phyloP scores from a whole-genome alignment of 768 basidiomycete genomes.

The Hygrocybe punicea region DNA sequence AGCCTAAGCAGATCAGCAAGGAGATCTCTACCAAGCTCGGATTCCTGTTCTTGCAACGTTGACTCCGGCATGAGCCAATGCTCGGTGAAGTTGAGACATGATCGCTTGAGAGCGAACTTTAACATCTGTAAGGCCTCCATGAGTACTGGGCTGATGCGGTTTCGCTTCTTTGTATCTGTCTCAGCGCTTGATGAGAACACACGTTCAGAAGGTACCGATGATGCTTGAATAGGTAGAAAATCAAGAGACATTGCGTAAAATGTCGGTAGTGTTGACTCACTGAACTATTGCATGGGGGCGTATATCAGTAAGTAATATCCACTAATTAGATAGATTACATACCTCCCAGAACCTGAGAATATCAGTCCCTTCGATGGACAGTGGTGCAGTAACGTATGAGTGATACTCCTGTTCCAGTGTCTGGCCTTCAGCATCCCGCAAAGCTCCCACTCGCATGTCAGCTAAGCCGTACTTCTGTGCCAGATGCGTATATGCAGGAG shows the following conservation, averaged over 20 bases:
- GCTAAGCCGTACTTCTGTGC: neutral
- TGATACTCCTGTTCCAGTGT: neutral
- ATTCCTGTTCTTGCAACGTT: neutral
- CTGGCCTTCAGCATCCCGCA: neutral
- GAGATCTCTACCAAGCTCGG: neutral
- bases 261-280: neutral
- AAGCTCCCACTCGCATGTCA: neutral
- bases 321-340: neutral
- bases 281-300: neutral
- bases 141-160: slow-evolving; percentile 11
- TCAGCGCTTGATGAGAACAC: slow-evolving; percentile 18
- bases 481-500: neutral
- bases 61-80: neutral
- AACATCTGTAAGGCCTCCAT: slow-evolving; percentile 22
- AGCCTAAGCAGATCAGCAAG: neutral
- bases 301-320: neutral
- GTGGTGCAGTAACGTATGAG: neutral
- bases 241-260: slow-evolving; percentile 2
- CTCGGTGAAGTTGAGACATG: slow-evolving; percentile 7
- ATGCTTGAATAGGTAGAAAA: slow-evolving; percentile 14
- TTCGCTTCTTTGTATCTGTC: slow-evolving; percentile 11
- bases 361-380: slow-evolving; percentile 2
- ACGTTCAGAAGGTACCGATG: slow-evolving; percentile 17
- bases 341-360: slow-evolving; percentile 3
- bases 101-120: slow-evolving; percentile 11